Evolutionary conservation across 495 filamentous ascomycete species (phyloP), one percentile per base, ranked within the genome.

Genomic region (Trichocladium uniseriatum): DNA sequence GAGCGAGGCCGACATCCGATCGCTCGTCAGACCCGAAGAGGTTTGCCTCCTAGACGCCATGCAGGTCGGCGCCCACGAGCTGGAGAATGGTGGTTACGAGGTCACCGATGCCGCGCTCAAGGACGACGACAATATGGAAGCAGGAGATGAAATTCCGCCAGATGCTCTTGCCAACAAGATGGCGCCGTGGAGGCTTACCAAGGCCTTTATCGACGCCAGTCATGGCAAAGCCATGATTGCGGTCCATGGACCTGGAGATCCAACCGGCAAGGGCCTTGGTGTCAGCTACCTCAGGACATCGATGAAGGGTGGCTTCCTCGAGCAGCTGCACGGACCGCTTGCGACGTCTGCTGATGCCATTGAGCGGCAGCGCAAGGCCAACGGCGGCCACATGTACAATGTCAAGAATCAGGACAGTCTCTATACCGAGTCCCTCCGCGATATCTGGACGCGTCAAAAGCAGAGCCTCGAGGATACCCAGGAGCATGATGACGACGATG

Each of bases 251-350:
- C 83, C 90, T 53, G 92, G 94, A 27, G 92, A 99, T 61, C 92
- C 92, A n/a, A 92, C 89, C 7, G 87, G 89, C 10, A 85, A 87
- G 55, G 92, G 92, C 2, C 82, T 94, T 48, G 92, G 87, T 2
- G 91, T 96, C 70, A 95, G 84, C 62, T 95, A 96, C 63, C 84
- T 99, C 55, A 86, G 89, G 58, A 95, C 88, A 0, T 94, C 87
- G 11, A 99, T 99, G 92, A 99, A 99, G 65, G 92, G 92, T 39
- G 92, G 92, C 2, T 99, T 92, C 69, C 87, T 94, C 57, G 85
- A 89, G 27, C 75, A 88, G 49, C 86, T 91, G 9, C 88, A 95
- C 57, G 91, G 88, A 55, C 85, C 88, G 2, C 78, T 84, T 34
- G 87, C 94, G 41, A 94, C 87, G 50, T 79, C 94, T 34, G 85